Conservation (phyloP, 164 flowering plant genomes). For the Vitis amurensis region DNA sequence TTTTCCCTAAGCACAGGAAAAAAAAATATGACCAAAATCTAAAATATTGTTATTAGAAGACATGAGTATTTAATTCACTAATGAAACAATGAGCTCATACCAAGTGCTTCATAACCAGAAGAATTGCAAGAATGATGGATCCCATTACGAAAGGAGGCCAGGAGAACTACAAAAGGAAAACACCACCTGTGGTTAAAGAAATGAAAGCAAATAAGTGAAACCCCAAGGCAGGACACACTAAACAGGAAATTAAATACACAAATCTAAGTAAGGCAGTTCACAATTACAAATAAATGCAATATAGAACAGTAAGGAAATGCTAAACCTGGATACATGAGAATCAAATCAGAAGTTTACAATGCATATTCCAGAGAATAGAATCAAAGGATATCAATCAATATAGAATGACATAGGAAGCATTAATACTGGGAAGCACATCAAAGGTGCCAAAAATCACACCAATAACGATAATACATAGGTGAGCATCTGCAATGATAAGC, state of each 20-base stretch:
- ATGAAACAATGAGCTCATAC: conserved; percentile 35
- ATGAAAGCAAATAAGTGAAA: conserved; percentile 14
- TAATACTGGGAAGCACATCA: not conserved
- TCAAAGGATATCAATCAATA: not conserved
- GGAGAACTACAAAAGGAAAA: conserved; percentile 67
- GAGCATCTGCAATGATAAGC: too few relatives aligned
- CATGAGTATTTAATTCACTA: not conserved
- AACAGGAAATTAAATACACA: not conserved
- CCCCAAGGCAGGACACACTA: conserved; percentile 1
- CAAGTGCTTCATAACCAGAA: conserved; percentile 88
- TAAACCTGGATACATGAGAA: not conserved
- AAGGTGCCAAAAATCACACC: too few relatives aligned
- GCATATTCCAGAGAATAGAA: not conserved
- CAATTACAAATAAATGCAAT: not conserved
- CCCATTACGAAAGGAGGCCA: conserved; percentile 99
- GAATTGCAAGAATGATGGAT: conserved; percentile 64
- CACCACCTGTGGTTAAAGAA: conserved; percentile 25
- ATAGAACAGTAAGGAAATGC: not conserved
- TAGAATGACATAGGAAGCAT: not conserved
- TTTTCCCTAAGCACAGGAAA: conserved; percentile 65
- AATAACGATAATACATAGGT: too few relatives aligned
- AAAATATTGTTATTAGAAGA: not conserved
- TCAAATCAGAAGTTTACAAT: not conserved
- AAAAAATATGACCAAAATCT: conserved; percentile 6
- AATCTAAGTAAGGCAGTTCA: not conserved